Conservation (phyloP, 1,284 basidiomycete genomes). For the Cutaneotrichosporon sp. region DNA sequence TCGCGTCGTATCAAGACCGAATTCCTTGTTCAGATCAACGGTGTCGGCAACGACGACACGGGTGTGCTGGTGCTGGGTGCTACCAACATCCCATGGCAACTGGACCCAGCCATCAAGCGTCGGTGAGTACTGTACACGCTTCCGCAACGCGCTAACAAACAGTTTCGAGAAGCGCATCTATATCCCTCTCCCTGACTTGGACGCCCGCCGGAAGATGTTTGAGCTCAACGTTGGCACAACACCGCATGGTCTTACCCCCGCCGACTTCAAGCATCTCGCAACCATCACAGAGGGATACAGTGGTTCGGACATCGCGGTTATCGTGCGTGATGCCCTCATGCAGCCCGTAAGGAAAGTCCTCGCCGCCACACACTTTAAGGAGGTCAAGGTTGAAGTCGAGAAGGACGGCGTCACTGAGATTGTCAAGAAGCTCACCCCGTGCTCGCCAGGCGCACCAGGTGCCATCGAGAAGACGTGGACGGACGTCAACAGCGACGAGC, state of each 20-base stretch:
- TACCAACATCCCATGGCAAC: slow-evolving; percentile 96
- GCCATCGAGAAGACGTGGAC: slow-evolving; percentile 90
- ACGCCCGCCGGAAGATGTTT: slow-evolving; percentile 93
- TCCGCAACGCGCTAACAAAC: neutral
- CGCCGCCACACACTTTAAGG: slow-evolving; percentile 90
- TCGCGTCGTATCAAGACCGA: slow-evolving; percentile 97
- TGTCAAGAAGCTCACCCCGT: slow-evolving; percentile 64
- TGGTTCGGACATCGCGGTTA: slow-evolving; percentile 90
- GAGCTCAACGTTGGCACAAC: slow-evolving; percentile 93
- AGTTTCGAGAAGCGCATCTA: slow-evolving; percentile 98
- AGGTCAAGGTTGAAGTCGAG: slow-evolving; percentile 44
- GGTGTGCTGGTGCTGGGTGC: slow-evolving; percentile 98
- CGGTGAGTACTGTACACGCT: slow-evolving; percentile 54
- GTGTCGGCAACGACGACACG: slow-evolving; percentile 94
- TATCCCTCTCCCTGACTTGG: slow-evolving; percentile 90
- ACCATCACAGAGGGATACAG: slow-evolving; percentile 89
- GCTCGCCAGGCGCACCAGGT: slow-evolving; percentile 84
- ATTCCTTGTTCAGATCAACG: slow-evolving; percentile 91
- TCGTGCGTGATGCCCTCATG: slow-evolving; percentile 97
- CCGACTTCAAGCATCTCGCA: slow-evolving; percentile 79
- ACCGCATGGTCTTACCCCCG: slow-evolving; percentile 71
- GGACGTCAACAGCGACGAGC: slow-evolving; percentile 83
- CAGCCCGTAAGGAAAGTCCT: slow-evolving; percentile 97
- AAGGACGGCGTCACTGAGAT: slow-evolving; percentile 53
- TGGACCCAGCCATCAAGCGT: slow-evolving; percentile 97